These are phyloP conservation scores for Wickerhamomyces xylosicus DNA, from an alignment of 805 yeast species.

Conservation along the genomic window DNA sequence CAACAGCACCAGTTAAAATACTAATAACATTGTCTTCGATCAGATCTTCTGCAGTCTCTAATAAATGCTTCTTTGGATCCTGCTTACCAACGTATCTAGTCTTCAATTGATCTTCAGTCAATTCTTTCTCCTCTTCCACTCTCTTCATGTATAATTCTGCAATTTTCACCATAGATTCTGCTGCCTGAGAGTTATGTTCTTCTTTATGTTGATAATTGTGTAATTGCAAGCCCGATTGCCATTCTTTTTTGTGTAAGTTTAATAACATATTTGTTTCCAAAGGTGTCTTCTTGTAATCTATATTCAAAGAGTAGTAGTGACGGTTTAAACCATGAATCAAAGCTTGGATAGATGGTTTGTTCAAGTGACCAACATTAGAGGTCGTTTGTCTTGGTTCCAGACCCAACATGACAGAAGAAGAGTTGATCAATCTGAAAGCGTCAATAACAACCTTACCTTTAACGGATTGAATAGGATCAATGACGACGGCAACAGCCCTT, in stretches of 20 bases:
- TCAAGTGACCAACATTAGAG: conserved; percentile 87
- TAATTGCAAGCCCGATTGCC: conserved; percentile 88
- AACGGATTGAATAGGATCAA: conserved; percentile 97
- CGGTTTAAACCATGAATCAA: conserved; percentile 95
- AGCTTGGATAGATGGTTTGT: conserved; percentile 95
- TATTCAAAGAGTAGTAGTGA: conserved; percentile 90
- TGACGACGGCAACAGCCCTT: conserved; percentile 96
- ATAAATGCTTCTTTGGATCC: conserved; percentile 95
- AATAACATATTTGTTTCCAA: conserved; percentile 89
- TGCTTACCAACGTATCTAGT: conserved; percentile 97
- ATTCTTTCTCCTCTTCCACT: conserved; percentile 84
- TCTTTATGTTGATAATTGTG: conserved; percentile 72
- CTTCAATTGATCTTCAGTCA: conserved; percentile 79
- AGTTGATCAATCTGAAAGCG: conserved; percentile 90
- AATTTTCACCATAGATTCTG: conserved; percentile 74
- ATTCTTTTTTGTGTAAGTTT: conserved; percentile 87
- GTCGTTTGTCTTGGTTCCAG: conserved; percentile 98
- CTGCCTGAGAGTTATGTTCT: conserved; percentile 59
- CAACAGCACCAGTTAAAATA: conserved; percentile 79
- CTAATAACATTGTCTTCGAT: conserved; percentile 88
- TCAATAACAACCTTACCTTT: conserved; percentile 98
- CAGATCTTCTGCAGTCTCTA: conserved; percentile 75
- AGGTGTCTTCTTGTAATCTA: conserved; percentile 87
- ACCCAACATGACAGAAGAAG: conserved; percentile 84
- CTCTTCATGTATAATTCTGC: conserved; percentile 85